Evolutionary conservation across 345 rosid genomes (phyloP), one percentile per base, ranked within the genome.

Genomic region (Eucalyptus rudis): DNA sequence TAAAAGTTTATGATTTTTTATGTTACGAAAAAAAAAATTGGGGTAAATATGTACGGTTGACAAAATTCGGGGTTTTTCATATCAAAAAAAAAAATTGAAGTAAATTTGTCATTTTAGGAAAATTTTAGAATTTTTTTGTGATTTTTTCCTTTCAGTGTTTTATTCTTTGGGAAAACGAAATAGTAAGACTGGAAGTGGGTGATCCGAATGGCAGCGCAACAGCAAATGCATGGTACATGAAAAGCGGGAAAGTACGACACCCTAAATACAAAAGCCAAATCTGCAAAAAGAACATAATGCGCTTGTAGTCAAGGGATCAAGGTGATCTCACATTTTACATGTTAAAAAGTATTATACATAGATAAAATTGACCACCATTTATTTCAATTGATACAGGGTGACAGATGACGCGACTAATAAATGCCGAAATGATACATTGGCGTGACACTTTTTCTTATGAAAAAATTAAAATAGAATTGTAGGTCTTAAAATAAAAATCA

Each of bases 51-150:
- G 16, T 49, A 13, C 15, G 2, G 0, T 13, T 49, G 0, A 5
- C 2, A 49, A 13, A 13, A 0, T 49, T 49, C 2, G 0, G 1
- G 16, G 4, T 49, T 49, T 49, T 49, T 13, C 50, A 49, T 4
- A 0, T 49, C 15, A 13, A 0, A 8, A 13, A 13, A 4, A 49
- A 49, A 13, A 49, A 0, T 49, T 49, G 0, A 0, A 0, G 0
- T 13, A 1, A 49, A 49, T 49, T 49, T 49, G 0, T 13, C 6
- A 13, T 6, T 49, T 49, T 49, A 0, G 3, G 0, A 0, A 49
- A 13, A 49, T 6, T 49, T 0, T 49, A 0, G 16, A 2, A 1
- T 5, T 13, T 49, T 49, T 13, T 49, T 0, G 16, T 49, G 51
- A 0, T 1, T 0, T 49, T 49, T 49, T 5, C 7, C 16, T 15